Percentiles rank a stretch among this genome's conserved stretches.
Evolutionary conservation across 768 basidiomycete species (phyloP).

Genomic region (Lactifluus echinatus): DNA sequence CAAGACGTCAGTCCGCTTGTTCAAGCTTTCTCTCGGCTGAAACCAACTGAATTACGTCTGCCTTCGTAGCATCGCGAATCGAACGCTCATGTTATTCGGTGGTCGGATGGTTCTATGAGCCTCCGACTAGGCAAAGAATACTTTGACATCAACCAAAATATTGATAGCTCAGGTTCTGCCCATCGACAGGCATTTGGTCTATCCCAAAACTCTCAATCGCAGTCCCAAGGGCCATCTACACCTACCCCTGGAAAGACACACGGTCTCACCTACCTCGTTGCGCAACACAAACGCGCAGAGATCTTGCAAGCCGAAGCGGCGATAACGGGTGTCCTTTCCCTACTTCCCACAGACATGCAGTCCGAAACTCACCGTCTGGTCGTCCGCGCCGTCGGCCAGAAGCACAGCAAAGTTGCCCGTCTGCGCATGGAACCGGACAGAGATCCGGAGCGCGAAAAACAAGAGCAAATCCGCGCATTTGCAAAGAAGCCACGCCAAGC

Average conservation of each 20-base stretch:
- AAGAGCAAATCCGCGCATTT: constrained; percentile 55
- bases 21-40: not conserved
- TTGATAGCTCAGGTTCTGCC: constrained; percentile 66
- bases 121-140: constrained; percentile 89
- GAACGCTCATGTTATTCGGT: constrained; percentile 84
- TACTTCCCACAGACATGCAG: constrained; percentile 85
- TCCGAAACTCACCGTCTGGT: constrained; percentile 85
- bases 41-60: not conserved
- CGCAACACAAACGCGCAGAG: constrained; percentile 78
- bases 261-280: constrained; percentile 82
- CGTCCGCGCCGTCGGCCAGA: constrained; percentile 77
- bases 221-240: constrained; percentile 22
- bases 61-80: constrained; percentile 66
- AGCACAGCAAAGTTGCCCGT: constrained; percentile 73
- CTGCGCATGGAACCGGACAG: constrained; percentile 72
- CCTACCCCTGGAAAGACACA: constrained; percentile 40
- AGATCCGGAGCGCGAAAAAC: constrained; percentile 68
- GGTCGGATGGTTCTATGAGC: constrained; percentile 92
- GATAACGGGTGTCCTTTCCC: constrained; percentile 73
- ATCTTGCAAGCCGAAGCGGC: constrained; percentile 82
- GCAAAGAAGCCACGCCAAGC: constrained; percentile 58
- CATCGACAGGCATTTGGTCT: constrained; percentile 50
- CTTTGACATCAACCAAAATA: constrained; percentile 78
- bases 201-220: constrained; percentile 34
- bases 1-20: constrained; percentile 54